A percentile compares a stretch with the other conserved stretches of the same genome.
These are phyloP conservation scores for Peronospora farinosa DNA, from an alignment of 352 stramenopile species.

Conservation along the genomic window DNA sequence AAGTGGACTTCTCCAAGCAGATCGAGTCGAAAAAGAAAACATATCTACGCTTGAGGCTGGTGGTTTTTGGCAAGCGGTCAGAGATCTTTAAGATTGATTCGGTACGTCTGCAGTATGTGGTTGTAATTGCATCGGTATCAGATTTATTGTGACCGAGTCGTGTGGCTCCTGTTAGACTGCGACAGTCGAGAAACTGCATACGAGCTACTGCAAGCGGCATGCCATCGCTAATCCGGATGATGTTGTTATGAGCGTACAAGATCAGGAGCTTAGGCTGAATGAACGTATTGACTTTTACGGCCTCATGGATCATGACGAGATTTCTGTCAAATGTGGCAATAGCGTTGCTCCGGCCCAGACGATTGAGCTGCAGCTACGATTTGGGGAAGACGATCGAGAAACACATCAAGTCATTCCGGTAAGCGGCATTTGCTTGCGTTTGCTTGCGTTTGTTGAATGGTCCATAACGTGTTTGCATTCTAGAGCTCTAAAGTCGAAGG, in stretches of 20 bases:
- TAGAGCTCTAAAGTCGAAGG: slow-evolving; percentile 42
- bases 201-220: slow-evolving; percentile 60
- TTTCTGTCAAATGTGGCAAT: slow-evolving; percentile 45
- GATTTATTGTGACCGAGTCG: not conserved
- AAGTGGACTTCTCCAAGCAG: slow-evolving; percentile 63
- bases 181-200: slow-evolving; percentile 53
- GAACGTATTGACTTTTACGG: slow-evolving; percentile 46
- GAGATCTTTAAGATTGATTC: slow-evolving; percentile 67
- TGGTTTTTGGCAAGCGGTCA: slow-evolving; percentile 45
- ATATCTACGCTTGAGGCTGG: slow-evolving; percentile 47
- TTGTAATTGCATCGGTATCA: not conserved
- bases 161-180: slow-evolving; percentile 22
- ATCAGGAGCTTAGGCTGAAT: slow-evolving; percentile 32
- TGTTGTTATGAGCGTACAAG: slow-evolving; percentile 47
- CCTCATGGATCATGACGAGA: slow-evolving; percentile 56
- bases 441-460: not conserved
- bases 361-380: slow-evolving; percentile 45
- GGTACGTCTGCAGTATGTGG: slow-evolving; percentile 25
- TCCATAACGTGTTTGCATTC: not conserved
- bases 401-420: slow-evolving; percentile 40
- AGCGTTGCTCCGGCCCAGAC: slow-evolving; percentile 22
- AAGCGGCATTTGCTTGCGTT: slow-evolving; percentile 1
- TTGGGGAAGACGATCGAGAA: slow-evolving; percentile 29
- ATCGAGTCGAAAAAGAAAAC: slow-evolving; percentile 40
- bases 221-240: slow-evolving; percentile 38